A percentile compares a stretch with the other conserved stretches of the same genome.
Evolutionary conservation across 495 filamentous ascomycete species (phyloP).

Genomic region (Melanomma pulvis-pyrius): DNA sequence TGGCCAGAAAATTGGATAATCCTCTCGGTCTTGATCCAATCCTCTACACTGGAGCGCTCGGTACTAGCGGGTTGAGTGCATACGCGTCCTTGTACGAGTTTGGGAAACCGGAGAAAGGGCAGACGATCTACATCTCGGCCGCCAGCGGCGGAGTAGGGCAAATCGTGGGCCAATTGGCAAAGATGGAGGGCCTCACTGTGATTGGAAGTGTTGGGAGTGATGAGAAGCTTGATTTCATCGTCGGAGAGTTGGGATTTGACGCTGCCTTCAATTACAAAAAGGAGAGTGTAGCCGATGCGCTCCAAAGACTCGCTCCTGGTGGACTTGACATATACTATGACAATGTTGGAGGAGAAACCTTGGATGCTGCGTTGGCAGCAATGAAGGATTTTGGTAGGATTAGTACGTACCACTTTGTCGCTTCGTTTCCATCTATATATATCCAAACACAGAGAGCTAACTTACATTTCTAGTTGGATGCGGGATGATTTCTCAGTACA

Average conservation of each 20-base stretch:
- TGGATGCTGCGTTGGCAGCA: slow-evolving; percentile 68
- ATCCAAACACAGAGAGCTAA: not conserved
- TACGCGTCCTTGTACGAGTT: slow-evolving; percentile 79
- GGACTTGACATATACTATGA: slow-evolving; percentile 92
- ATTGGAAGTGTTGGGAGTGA: slow-evolving; percentile 66
- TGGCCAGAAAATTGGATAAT: slow-evolving; percentile 52
- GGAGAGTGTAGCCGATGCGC: slow-evolving; percentile 64
- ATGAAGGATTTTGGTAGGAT: slow-evolving; percentile 73
- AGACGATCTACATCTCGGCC: slow-evolving; percentile 81
- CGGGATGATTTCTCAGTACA: slow-evolving; percentile 78
- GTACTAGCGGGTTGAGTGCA: slow-evolving; percentile 81
- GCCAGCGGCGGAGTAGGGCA: slow-evolving; percentile 81
- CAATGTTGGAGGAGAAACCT: slow-evolving; percentile 84
- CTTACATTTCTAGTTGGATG: slow-evolving; percentile 50
- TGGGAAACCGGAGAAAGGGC: slow-evolving; percentile 77
- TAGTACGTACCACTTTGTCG: slow-evolving; percentile 51
- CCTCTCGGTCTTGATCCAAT: slow-evolving; percentile 61
- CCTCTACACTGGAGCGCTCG: slow-evolving; percentile 68
- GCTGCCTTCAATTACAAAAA: slow-evolving; percentile 63
- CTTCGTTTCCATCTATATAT: not conserved
- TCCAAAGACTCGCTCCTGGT: slow-evolving; percentile 71
- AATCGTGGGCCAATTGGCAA: slow-evolving; percentile 79
- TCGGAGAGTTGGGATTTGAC: slow-evolving; percentile 53
- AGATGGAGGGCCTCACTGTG: slow-evolving; percentile 79
- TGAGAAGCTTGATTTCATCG: slow-evolving; percentile 52